Conservation (phyloP, 208 protist genomes). For the Leishmania turanica region DNA sequence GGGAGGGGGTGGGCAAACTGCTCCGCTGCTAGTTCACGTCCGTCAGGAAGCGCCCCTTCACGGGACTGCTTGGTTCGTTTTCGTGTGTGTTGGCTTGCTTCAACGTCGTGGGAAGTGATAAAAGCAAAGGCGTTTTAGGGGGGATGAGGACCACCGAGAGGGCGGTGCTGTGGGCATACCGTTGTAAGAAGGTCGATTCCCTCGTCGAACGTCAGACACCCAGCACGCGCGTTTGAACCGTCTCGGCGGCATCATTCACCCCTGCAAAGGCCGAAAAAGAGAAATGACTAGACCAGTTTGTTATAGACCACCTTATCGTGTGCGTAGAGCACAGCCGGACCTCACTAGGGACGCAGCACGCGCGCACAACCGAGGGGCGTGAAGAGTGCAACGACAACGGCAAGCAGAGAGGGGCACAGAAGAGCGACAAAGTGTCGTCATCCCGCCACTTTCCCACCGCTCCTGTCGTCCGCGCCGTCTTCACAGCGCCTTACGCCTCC, state of each 20-base stretch:
- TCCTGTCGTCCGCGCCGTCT: no score
- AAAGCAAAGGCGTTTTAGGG: background rate
- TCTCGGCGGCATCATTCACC: background rate
- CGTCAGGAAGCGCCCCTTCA: background rate
- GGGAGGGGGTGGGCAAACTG: no score
- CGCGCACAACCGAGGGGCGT: background rate
- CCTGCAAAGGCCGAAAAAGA: background rate
- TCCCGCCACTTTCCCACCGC: background rate
- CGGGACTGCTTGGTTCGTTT: background rate
- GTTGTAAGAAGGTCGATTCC: conserved; percentile 25
- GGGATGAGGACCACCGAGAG: background rate
- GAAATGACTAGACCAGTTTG: conserved; percentile 13
- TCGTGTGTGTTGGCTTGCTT: background rate
- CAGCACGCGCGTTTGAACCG: background rate
- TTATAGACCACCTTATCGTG: background rate
- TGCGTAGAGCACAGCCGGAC: background rate
- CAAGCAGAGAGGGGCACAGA: background rate
- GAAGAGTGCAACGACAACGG: background rate
- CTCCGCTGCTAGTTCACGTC: background rate
- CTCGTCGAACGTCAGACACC: conserved; percentile 39
- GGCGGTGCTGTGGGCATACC: conserved; percentile 13
- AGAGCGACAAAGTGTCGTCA: background rate
- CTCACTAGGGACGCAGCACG: background rate
- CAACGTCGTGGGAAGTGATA: background rate
- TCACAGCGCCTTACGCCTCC: conserved; percentile 29